Evolutionary conservation across 2,329 filamentous ascomycete species (phyloP), one percentile per base, ranked within the genome.

Genomic region (Aspergillus candidus): DNA sequence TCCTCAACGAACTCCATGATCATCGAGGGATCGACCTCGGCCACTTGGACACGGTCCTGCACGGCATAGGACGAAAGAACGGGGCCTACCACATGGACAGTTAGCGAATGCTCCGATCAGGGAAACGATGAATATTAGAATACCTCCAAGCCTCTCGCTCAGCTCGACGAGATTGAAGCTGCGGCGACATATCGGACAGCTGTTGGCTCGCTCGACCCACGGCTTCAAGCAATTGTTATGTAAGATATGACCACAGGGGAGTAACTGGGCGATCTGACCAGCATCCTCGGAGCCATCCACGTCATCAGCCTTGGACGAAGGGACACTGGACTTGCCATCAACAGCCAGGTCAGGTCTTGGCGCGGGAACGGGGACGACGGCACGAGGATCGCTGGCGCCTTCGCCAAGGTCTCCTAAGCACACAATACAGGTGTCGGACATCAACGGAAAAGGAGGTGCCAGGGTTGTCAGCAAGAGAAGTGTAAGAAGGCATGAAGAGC

Each of bases 171-270:
- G 72, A 68, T 97, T 91, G 73, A 98, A 97, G 51, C 79, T 82
- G 58, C 88, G 86, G 55, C 93, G 86, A 70, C 93, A 98, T 67
- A 98, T 95, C 36, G 93, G 93, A 68, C 93, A 98, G 64, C 90
- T 96, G 70, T 97, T 98, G 52, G 93, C 91, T 66, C 94, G 86
- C 69, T 94, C 88, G 36, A 91, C 88, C 93, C 93, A 98, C 56
- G 89, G 88, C 57, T 86, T 85, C 55, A 98, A 77, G 68, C 93
- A 98, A 41, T 85, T 82, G 71, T 98, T 84, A 71, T 98, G 93
- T 56, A 98, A 76, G 56, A 90, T 79, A 73, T 98, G 94, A 46
- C 88, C 86, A 69, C 93, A 98, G 37, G 88, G 84, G 48, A 82
- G 63, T 22, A 84, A 61, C 59, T 82, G 79, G 47, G 80, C 80